Percentiles rank a stretch among this genome's conserved stretches.
phyloP scores from a whole-genome alignment of 2,329 filamentous ascomycete species.

The Cytospora schulzeri region DNA sequence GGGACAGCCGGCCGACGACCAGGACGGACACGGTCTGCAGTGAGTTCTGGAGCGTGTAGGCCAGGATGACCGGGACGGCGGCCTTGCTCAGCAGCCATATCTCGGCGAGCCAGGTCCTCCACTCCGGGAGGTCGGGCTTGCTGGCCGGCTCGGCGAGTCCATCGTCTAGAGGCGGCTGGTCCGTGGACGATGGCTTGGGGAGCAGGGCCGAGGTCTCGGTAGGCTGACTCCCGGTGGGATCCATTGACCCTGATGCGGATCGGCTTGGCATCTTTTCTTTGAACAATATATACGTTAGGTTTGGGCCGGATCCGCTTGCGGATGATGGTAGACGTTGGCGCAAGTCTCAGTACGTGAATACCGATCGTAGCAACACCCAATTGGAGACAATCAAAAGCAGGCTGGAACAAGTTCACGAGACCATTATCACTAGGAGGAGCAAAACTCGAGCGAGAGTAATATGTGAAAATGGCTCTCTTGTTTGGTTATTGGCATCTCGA shows the following conservation, averaged over 20 bases:
- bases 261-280: slow-evolving; percentile 26
- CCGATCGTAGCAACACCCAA: neutral
- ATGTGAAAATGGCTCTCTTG: neutral
- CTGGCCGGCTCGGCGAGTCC: slow-evolving; percentile 5
- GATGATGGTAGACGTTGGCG: neutral
- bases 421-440: neutral
- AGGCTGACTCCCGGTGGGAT: slow-evolving; percentile 17
- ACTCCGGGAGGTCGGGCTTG: slow-evolving; percentile 33
- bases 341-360: too few relatives aligned
- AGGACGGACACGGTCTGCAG: slow-evolving; percentile 81
- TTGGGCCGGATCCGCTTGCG: neutral
- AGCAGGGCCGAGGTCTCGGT: slow-evolving; percentile 29
- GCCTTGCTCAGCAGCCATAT: slow-evolving; percentile 68
- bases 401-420: neutral
- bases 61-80: slow-evolving; percentile 77
- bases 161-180: slow-evolving; percentile 10
- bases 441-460: too few relatives aligned
- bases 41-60: slow-evolving; percentile 84
- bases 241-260: slow-evolving; percentile 22
- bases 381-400: neutral
- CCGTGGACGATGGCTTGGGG: slow-evolving; percentile 21
- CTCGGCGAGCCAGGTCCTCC: slow-evolving; percentile 54
- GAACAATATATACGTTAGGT: neutral
- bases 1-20: slow-evolving; percentile 76
- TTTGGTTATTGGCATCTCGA: neutral